Base-by-base conservation (phyloP, 2,329 filamentous ascomycete genomes). In the Harringtonia lauricola region DNA sequence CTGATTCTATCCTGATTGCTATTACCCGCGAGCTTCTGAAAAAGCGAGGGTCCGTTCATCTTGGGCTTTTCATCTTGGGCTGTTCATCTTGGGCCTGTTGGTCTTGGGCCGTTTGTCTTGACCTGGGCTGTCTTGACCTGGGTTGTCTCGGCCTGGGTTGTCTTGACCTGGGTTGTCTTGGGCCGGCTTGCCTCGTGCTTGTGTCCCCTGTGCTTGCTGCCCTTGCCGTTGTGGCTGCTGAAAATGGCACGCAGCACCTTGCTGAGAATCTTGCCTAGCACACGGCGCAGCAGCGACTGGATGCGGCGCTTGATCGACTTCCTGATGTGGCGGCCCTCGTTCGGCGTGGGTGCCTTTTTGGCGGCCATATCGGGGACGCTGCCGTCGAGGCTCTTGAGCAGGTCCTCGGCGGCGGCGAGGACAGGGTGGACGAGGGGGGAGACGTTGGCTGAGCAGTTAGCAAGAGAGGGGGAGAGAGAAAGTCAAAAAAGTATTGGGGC, bases 371-470 rank as follows among this genome's bases (percentile, higher is more conserved):
- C 29, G 15, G 38, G 19, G 10, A 42, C 8, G 29, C 36, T 31
- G 29, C 36, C 44, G 17, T 42, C 35, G 15, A 49, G 42, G 29
- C 41, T 29, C 8, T 26, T 8, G 15, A 49, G 26, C 14, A 49
- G 42, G 7, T 34, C 47, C 31, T 38, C 28, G 10, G 44, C 39
- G 2, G 47, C 36, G 13, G 29, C 18, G 15, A 38, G 24, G 9
- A 47, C 26, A 19, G 44, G 44, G n/a, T 43, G 34, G 21, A 47
- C 6, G 7, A 39, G 14, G 10, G 24, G n/a, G 21, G 18, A 21
- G 2, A 47, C 28, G 7, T 5, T 14, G 3, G 17, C 31, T 17
- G 21, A 19, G n/a, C 21, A 12, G 24, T 19, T 8, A 39, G 26
- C 15, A 9, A 28, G 24, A 10, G 22, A 38, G 24, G 21, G 22